Conservation (phyloP, 495 filamentous ascomycete species). For the Aspergillus sparsus region DNA sequence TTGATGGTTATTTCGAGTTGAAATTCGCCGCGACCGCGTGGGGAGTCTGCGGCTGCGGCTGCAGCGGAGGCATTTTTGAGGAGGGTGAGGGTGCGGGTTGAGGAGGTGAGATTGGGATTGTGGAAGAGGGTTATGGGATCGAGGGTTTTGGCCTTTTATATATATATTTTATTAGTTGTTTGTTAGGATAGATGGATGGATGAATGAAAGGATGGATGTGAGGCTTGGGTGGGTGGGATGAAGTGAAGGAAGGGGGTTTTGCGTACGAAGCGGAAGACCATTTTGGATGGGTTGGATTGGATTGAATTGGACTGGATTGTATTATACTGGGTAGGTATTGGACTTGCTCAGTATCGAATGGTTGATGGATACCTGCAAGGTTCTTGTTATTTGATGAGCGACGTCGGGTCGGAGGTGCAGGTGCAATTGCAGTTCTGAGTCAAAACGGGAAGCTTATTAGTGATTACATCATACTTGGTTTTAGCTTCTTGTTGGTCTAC, state of each 20-base stretch:
- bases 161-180: slow-evolving; percentile 16
- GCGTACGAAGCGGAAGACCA: slow-evolving; percentile 49
- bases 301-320: not conserved
- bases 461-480: slow-evolving; percentile 16
- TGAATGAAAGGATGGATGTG: not conserved
- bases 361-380: too few relatives aligned
- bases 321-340: not conserved
- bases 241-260: not conserved
- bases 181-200: not conserved
- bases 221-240: too few relatives aligned
- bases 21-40: slow-evolving; percentile 67
- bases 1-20: slow-evolving; percentile 83
- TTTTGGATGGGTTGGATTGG: slow-evolving; percentile 22
- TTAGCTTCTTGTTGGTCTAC: slow-evolving; percentile 1
- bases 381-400: too few relatives aligned
- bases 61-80: slow-evolving; percentile 73
- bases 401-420: slow-evolving; percentile 2
- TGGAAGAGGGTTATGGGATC: slow-evolving; percentile 98
- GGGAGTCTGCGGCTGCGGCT: slow-evolving; percentile 38
- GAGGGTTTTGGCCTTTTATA: slow-evolving; percentile 68
- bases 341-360: too few relatives aligned
- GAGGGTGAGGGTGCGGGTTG: slow-evolving; percentile 64
- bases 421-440: not conserved
- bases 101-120: slow-evolving; percentile 64
- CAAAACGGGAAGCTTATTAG: not conserved